These are phyloP conservation scores for Cucurbita argyrosperma DNA, from an alignment of 306 rosid genomes.

Conservation along the genomic window DNA sequence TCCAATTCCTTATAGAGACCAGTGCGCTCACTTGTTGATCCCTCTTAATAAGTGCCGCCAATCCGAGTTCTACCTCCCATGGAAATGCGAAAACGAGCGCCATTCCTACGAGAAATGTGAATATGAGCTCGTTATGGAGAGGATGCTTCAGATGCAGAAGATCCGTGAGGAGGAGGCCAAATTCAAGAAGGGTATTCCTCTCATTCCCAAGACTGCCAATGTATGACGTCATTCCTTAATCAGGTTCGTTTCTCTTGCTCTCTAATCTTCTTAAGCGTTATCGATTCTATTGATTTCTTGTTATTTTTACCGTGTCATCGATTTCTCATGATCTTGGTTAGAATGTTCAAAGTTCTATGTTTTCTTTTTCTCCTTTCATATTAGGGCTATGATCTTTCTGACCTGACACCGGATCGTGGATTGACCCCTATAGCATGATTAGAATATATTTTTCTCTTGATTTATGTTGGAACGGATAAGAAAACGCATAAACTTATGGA, in stretches of 20 bases:
- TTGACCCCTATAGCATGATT: neutral
- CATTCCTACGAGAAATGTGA: constrained; percentile 83
- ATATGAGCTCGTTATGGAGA: constrained; percentile 89
- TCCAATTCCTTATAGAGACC: constrained; percentile 73
- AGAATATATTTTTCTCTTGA: neutral
- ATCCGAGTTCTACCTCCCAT: constrained; percentile 70
- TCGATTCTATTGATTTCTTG: neutral
- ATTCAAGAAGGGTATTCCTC: constrained; percentile 34
- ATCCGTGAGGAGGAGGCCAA: constrained; percentile 44
- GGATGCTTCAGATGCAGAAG: constrained; percentile 94
- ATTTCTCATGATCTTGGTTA: neutral
- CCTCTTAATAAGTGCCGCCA: constrained; percentile 84
- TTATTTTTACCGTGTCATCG: neutral
- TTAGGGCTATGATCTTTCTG: neutral
- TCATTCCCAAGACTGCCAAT: constrained; percentile 70
- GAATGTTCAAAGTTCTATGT: neutral
- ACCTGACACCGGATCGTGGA: neutral
- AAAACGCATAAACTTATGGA: neutral
- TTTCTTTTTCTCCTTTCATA: neutral
- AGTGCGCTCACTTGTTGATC: constrained; percentile 80
- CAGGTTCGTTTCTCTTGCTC: neutral
- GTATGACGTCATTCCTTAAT: constrained; percentile 13
- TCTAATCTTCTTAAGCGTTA: neutral
- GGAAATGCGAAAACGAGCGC: constrained; percentile 82
- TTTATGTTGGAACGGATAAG: neutral